These are phyloP conservation scores for Colletotrichum kahawae DNA, from an alignment of 2,329 filamentous ascomycete species.

Conservation along the genomic window DNA sequence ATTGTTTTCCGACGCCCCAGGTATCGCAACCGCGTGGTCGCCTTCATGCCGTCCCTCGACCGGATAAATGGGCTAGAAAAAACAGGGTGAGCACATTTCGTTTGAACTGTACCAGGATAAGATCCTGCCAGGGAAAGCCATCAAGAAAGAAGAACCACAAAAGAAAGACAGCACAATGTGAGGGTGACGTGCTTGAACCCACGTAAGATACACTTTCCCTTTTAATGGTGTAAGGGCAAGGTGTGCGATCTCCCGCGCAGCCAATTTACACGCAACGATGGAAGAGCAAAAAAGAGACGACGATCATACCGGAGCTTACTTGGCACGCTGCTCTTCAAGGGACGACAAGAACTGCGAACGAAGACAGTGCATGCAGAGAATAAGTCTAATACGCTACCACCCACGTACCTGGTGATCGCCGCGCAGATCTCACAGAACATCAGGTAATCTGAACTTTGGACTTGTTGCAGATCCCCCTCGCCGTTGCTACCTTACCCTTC, in stretches of 20 bases:
- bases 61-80: not conserved
- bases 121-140: not conserved
- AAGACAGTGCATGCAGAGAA: not conserved
- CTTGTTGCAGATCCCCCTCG: slow-evolving; percentile 2
- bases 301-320: not conserved
- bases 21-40: not conserved
- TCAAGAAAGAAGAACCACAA: not conserved
- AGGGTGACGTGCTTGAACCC: not conserved
- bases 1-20: not conserved
- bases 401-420: slow-evolving; percentile 4
- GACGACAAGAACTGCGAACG: not conserved
- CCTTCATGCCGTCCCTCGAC: not conserved
- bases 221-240: not conserved
- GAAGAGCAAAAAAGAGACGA: not conserved
- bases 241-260: not conserved
- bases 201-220: not conserved
- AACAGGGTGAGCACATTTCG: not conserved
- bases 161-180: not conserved
- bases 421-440: slow-evolving; percentile 16
- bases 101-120: not conserved
- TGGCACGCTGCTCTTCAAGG: not conserved
- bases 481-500: not conserved
- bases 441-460: slow-evolving; percentile 7
- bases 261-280: not conserved
- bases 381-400: not conserved